Base-by-base conservation (phyloP, 2,329 filamentous ascomycete species). In the Aaosphaeria pasadenensis region DNA sequence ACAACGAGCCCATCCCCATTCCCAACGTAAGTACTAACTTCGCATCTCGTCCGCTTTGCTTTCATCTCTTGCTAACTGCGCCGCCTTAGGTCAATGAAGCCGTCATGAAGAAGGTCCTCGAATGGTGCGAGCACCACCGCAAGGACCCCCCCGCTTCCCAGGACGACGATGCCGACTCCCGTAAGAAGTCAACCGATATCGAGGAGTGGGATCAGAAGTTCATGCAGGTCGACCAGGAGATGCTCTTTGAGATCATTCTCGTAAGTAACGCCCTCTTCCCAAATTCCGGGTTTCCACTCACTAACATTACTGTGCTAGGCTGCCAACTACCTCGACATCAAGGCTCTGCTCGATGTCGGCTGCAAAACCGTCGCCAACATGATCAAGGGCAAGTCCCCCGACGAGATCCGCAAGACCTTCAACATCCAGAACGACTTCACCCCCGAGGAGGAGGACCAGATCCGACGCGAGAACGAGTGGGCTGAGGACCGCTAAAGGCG, bases 121-220 rank as follows among this genome's bases (percentile, higher is more conserved):
- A 97, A 74, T 99, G 94, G 94, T 97, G 94, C 77, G 84, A 89
- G 57, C 90, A 96, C 71, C 94, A 99, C 82, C 88, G 89, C 72
- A 84, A 85, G 71, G 94, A 99, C 66, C 90, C 94, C 36, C 80
- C 85, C n/a, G 82, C 85, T 54, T 79, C 86, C 46, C 83, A 85
- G 63, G 92, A 97, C 54, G 94, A 96, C 51, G 91, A 99, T 63
- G 87, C 88, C 53, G 92, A 97, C 64, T 91, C 86, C 44, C 89
- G 94, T 62, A 96, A 96, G 81, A 96, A 96, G 84, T 96, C 91
- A 1, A 97, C 94, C 42, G 94, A 99, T 63, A 99, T 99, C 58
- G 94, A 97, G 51, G 94, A 99, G 75, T 99, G 94, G 94, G 94
- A 99, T 63, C 92, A 97, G 74, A 99, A 99, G 77, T 99, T 97